Evolutionary conservation across 2,329 filamentous ascomycete genomes (phyloP).

Genomic region (Fonsecaea pugnacius): DNA sequence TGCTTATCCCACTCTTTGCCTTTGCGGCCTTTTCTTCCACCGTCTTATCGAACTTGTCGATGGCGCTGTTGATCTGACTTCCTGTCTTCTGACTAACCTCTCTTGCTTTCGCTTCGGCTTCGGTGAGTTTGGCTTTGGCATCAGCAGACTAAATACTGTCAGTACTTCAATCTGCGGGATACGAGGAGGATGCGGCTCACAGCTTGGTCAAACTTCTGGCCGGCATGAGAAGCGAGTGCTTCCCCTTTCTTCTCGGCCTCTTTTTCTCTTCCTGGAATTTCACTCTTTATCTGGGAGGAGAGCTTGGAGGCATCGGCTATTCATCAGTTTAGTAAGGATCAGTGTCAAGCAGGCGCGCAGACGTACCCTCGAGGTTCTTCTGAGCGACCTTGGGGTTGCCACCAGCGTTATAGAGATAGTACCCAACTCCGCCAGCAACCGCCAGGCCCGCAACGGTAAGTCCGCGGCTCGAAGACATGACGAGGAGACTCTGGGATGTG

Average conservation of each 20-base stretch:
- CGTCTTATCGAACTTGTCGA: conserved; percentile 81
- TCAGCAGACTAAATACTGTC: conserved; percentile 42
- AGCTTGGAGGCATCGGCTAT: conserved; percentile 76
- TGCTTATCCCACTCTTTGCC: conserved; percentile 79
- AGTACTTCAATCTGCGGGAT: conserved; percentile 3
- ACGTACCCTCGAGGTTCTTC: conserved; percentile 81
- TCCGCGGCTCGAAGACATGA: conserved; percentile 39
- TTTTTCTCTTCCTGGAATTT: conserved; percentile 66
- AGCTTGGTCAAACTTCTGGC: conserved; percentile 69
- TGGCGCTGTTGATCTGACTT: conserved; percentile 54
- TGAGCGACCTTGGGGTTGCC: conserved; percentile 80
- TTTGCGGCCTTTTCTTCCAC: conserved; percentile 78
- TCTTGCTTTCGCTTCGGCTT: conserved; percentile 67
- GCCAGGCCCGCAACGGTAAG: conserved; percentile 61
- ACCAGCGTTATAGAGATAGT: conserved; percentile 89
- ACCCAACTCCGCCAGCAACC: conserved; percentile 72
- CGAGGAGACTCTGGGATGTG: conserved; percentile 14
- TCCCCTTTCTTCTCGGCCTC: conserved; percentile 69
- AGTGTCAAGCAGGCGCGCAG: neutral
- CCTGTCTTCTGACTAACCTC: conserved; percentile 68
- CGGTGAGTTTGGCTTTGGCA: conserved; percentile 58
- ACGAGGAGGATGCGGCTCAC: conserved; percentile 55
- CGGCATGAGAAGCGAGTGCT: conserved; percentile 64
- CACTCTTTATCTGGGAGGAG: conserved; percentile 67
- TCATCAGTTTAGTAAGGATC: neutral